phyloP scores from a whole-genome alignment of 2,329 filamentous ascomycete genomes.

The Orbilia quercus region DNA sequence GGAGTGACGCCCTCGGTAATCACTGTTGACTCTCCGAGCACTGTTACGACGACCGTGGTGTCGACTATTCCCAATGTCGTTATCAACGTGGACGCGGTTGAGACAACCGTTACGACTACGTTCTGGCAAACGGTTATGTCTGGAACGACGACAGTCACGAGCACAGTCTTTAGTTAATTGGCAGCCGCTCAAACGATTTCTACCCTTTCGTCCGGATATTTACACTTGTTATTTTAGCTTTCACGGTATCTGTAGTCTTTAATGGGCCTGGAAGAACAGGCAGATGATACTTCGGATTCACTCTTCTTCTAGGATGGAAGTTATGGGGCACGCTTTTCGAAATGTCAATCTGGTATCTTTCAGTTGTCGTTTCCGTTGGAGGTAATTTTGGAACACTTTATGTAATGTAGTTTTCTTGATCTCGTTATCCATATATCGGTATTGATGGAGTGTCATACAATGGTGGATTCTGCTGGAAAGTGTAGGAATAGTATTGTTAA shows the following conservation, averaged over 20 bases:
- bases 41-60: neutral
- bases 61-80: neutral
- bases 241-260: neutral
- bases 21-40: neutral
- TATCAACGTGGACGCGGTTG: neutral
- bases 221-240: neutral
- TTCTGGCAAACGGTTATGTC: neutral
- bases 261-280: neutral
- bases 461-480: neutral
- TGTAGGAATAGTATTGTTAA: constrained; percentile 14
- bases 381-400: neutral
- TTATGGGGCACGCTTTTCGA: too few relatives aligned
- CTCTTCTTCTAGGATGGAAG: too few relatives aligned
- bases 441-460: neutral
- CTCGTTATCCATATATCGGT: neutral
- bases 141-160: constrained; percentile 1
- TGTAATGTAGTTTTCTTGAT: neutral
- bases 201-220: neutral
- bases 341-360: neutral
- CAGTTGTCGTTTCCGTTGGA: neutral
- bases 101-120: neutral
- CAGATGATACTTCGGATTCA: neutral
- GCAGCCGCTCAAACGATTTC: neutral
- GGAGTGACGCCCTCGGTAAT: neutral
- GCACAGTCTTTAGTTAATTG: neutral